phyloP scores from a whole-genome alignment of 345 rosid genomes.

The Pistacia integerrima region DNA sequence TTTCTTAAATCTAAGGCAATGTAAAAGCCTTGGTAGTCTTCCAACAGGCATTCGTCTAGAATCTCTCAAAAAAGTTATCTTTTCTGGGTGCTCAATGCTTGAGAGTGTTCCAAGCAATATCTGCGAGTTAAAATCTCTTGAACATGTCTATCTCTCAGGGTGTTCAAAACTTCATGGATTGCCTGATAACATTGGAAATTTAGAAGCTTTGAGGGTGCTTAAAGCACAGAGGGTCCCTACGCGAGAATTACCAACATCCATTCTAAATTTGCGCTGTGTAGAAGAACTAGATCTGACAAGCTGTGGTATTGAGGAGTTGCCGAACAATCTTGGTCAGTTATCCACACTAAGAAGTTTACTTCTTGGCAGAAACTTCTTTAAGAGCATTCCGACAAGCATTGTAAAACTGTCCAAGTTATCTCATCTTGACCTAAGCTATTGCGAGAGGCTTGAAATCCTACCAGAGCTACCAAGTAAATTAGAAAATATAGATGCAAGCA shows the following conservation, averaged over 20 bases:
- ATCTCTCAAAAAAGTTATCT: neutral
- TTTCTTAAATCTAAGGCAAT: neutral
- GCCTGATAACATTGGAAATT: conserved; percentile 21
- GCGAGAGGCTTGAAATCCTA: neutral
- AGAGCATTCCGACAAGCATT: neutral
- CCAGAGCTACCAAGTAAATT: neutral
- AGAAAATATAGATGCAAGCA: neutral
- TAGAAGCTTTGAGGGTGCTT: conserved; percentile 31
- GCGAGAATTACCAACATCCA: neutral
- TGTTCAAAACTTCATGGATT: conserved; percentile 30
- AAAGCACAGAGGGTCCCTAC: too few species aligned
- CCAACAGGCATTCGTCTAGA: neutral
- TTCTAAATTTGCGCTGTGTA: too few species aligned
- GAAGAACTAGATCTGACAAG: neutral
- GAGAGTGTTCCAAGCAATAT: conserved; percentile 26
- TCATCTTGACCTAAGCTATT: neutral
- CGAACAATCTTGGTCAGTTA: neutral
- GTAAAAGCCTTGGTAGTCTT: neutral
- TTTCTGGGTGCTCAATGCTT: too few species aligned
- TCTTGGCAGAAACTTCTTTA: too few species aligned
- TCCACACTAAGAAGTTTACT: neutral
- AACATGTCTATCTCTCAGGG: conserved; percentile 29
- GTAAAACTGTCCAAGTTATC: too few species aligned
- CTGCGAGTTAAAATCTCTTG: conserved; percentile 23
- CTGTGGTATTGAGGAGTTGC: neutral